Evolutionary conservation across 164 flowering plant species (phyloP), one percentile per base, ranked within the genome.

Genomic region (Macadamia tetraphylla): DNA sequence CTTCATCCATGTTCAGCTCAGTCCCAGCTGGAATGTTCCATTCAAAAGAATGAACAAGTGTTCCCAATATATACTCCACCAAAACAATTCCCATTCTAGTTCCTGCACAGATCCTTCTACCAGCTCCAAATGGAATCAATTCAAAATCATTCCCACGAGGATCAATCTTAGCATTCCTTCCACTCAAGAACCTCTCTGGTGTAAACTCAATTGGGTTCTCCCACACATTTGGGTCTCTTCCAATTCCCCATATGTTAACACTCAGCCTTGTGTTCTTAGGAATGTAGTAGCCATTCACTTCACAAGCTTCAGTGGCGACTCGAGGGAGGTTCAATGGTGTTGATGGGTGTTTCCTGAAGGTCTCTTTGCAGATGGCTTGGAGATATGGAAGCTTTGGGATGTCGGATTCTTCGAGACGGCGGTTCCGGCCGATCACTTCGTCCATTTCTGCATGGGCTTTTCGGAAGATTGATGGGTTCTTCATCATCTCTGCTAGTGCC

Each of bases 1-100:
- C 52, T 32, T 74, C 76, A 23, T 74, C 76, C 73, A 74, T 65
- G 40, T 65, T 56, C n/a, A 74, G 17, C 66, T 69, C 58, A 12
- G 13, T 51, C 12, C 67, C 73, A 52, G 42, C 63, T 1, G 65
- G 69, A 7, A 68, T 10, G 23, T 56, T 62, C 73, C 73, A 69
- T 6, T 74, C 77, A 61, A 74, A 74, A 12, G 70, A 69, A 53
- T 74, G 77, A 44, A 74, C 70, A 42, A 74, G 40, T 11, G 73
- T 69, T 1, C 73, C 77, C n/a, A 74, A 35, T 18, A 69, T 60
- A 55, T 48, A 69, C 70, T 65, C 69, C 31, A 74, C 70, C 4
- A 65, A 32, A 29, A 60, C 70, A 14, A 74, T 69, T 30, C 67
- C 75, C 71, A 67, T 56, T 13, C 62, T 57, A 18, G 57, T 57